A percentile compares a stretch with the other conserved stretches of the same genome.
Conservation (phyloP, 495 filamentous ascomycete species). For the Aspergillus heteromorphus region DNA sequence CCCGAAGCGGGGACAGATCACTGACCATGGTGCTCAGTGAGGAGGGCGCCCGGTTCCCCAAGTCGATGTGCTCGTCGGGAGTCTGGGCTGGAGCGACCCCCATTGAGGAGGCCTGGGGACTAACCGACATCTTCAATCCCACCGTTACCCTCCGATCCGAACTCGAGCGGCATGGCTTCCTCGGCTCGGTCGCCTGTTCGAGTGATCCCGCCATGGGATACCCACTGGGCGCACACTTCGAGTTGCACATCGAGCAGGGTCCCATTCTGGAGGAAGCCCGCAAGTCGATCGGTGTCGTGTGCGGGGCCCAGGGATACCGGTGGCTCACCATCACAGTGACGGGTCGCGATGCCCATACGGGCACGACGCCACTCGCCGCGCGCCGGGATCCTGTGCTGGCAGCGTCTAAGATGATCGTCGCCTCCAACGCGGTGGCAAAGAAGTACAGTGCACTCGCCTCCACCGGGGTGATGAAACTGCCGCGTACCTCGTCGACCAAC, state of each 20-base stretch:
- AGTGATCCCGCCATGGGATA: conserved; percentile 10
- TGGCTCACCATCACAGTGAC: conserved; percentile 59
- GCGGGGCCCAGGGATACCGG: conserved; percentile 55
- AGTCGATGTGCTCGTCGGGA: conserved; percentile 68
- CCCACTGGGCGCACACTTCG: conserved; percentile 66
- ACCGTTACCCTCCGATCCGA: conserved; percentile 51
- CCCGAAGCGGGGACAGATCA: not conserved
- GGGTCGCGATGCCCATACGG: conserved; percentile 65
- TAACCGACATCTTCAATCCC: conserved; percentile 45
- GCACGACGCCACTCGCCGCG: conserved; percentile 57
- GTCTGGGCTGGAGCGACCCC: conserved; percentile 66
- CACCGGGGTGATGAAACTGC: conserved; percentile 60
- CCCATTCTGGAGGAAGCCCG: conserved; percentile 55
- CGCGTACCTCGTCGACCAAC: conserved; percentile 56
- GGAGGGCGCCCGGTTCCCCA: conserved; percentile 73
- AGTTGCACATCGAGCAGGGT: conserved; percentile 77
- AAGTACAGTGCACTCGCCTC: conserved; percentile 50
- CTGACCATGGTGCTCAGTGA: conserved; percentile 33
- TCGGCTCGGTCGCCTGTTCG: conserved; percentile 42
- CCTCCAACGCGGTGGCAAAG: conserved; percentile 56
- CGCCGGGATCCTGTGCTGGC: conserved; percentile 57
- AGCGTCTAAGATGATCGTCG: conserved; percentile 59
- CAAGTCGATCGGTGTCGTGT: conserved; percentile 60
- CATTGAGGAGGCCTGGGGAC: conserved; percentile 53
- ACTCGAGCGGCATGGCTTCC: conserved; percentile 62